Evolutionary conservation across 202 grass and related monocot genomes (phyloP).

Genomic region (Setaria viridis): DNA sequence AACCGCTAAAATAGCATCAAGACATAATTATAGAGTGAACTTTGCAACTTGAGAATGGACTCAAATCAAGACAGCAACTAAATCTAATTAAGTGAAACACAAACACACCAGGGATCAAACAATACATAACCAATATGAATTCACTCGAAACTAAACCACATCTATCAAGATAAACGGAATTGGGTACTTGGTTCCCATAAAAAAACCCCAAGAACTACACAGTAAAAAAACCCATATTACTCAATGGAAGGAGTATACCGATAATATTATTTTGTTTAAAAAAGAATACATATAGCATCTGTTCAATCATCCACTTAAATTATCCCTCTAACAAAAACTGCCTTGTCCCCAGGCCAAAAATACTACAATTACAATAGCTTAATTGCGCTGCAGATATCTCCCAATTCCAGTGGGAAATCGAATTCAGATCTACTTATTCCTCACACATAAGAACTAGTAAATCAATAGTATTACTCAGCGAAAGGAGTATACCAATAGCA

Average conservation of each 20-base stretch:
- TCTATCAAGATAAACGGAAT: not conserved
- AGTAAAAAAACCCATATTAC: not conserved
- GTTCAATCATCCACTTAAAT: slow-evolving; percentile 20
- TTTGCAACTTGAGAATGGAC: no score
- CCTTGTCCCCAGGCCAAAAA: slow-evolving; percentile 2
- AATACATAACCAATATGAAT: not conserved
- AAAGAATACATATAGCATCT: slow-evolving; percentile 35
- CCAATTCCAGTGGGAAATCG: slow-evolving; percentile 20
- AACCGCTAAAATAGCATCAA: not conserved
- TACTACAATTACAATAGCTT: slow-evolving; percentile 43
- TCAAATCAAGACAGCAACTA: slow-evolving; percentile 20
- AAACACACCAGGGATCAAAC: not conserved
- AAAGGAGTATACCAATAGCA: slow-evolving; percentile 26
- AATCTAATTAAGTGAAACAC: not conserved
- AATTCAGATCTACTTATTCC: slow-evolving; percentile 38
- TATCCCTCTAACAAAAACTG: slow-evolving; percentile 38
- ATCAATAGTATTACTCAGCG: not conserved
- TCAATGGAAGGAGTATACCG: slow-evolving; percentile 20
- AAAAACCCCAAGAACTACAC: not conserved
- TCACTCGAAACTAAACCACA: not conserved
- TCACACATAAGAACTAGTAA: slow-evolving; percentile 49
- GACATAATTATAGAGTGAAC: not conserved
- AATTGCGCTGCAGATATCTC: slow-evolving; percentile 20
- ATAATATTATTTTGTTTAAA: slow-evolving; percentile 9
- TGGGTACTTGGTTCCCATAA: not conserved